These are phyloP conservation scores for Yamadazyma sp. DNA, from an alignment of 805 yeast species.

Conservation along the genomic window DNA sequence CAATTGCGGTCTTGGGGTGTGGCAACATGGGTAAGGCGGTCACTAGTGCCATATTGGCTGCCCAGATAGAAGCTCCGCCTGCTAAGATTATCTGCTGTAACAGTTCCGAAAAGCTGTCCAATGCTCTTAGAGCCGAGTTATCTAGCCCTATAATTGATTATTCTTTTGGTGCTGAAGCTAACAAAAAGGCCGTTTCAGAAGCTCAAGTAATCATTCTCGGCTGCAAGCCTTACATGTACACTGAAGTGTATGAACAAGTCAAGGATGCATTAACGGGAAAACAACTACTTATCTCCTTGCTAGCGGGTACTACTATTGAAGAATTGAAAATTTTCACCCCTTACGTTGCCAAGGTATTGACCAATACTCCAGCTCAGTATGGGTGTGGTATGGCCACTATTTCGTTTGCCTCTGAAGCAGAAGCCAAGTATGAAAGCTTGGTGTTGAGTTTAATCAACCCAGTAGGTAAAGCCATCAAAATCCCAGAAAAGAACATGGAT, in stretches of 20 bases:
- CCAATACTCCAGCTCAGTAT: conserved; percentile 92
- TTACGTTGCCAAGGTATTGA: conserved; percentile 88
- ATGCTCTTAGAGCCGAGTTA: conserved; percentile 48
- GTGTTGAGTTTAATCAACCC: conserved; percentile 57
- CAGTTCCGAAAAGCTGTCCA: conserved; percentile 39
- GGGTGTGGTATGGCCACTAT: conserved; percentile 94
- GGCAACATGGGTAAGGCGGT: conserved; percentile 98
- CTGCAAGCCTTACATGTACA: conserved; percentile 83
- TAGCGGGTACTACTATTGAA: conserved; percentile 89
- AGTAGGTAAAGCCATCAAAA: conserved; percentile 63
- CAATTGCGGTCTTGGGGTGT: conserved; percentile 81
- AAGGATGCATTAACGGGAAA: conserved; percentile 47
- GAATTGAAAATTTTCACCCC: conserved; percentile 56
- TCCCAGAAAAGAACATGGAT: conserved; percentile 93
- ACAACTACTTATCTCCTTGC: conserved; percentile 68
- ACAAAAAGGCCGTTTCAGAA: conserved; percentile 56
- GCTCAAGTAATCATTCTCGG: conserved; percentile 79
- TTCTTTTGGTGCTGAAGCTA: conserved; percentile 43
- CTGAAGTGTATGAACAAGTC: conserved; percentile 56
- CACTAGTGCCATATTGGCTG: conserved; percentile 67
- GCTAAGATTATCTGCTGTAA: conserved; percentile 77
- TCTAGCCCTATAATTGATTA: conserved; percentile 45
- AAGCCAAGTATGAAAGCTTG: conserved; percentile 40
- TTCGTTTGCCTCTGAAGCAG: conserved; percentile 61
- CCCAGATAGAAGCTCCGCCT: conserved; percentile 57